Conservation (phyloP, 2,329 filamentous ascomycete genomes). For the Aureobasidium lini region DNA sequence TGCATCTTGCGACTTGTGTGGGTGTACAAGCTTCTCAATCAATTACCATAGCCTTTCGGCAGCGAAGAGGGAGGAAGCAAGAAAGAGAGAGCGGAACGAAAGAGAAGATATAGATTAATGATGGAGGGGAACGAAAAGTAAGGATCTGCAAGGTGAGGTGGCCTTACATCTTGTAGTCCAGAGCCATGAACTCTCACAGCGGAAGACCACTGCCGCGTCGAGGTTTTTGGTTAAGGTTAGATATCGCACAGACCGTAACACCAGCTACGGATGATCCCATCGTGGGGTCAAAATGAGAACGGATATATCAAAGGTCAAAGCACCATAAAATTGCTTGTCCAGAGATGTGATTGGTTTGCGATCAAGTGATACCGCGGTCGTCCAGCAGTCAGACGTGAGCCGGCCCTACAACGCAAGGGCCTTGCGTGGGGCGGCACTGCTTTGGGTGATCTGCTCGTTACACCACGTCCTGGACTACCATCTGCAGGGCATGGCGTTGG, state of each 20-base stretch:
- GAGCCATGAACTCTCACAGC: background rate
- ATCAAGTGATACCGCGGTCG: background rate
- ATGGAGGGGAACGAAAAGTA: background rate
- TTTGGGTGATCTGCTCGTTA: constrained; percentile 7
- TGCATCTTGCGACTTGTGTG: constrained; percentile 3
- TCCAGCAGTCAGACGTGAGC: background rate
- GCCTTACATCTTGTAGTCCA: background rate
- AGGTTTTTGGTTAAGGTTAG: constrained; percentile 10
- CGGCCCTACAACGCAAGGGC: constrained; percentile 4
- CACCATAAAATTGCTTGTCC: background rate
- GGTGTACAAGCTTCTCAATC: background rate
- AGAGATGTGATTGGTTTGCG: background rate
- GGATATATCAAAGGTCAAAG: constrained; percentile 7
- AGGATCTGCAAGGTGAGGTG: background rate
- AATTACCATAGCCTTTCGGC: background rate
- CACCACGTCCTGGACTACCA: background rate
- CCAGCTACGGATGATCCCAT: background rate
- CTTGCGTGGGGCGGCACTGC: background rate
- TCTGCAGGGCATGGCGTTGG: background rate
- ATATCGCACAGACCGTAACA: background rate
- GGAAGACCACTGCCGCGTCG: background rate
- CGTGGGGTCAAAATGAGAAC: constrained; percentile 2
- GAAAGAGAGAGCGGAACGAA: background rate
- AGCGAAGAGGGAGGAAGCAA: background rate
- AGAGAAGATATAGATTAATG: background rate